Conservation (phyloP, 2,329 filamentous ascomycete species). For the Fragosphaeria purpurea region DNA sequence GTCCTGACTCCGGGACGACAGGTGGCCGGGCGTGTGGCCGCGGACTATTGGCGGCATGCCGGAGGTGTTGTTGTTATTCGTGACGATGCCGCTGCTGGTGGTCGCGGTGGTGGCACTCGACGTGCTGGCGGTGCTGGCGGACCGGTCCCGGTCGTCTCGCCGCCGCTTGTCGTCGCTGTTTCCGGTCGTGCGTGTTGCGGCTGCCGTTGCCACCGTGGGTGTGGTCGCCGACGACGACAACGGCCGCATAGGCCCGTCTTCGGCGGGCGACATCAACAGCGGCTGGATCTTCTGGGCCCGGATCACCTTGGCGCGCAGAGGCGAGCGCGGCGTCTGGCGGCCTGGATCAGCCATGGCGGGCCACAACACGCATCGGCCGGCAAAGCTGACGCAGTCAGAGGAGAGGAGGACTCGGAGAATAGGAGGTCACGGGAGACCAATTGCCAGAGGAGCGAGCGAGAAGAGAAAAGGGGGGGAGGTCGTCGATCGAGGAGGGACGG, state of each 20-base stretch:
- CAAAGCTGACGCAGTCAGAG: neutral
- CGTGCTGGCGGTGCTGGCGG: conserved; percentile 19
- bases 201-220: conserved; percentile 8
- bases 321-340: conserved; percentile 25
- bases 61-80: conserved; percentile 20
- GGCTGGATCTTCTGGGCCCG: conserved; percentile 43
- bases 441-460: neutral
- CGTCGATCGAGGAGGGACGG: neutral
- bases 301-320: conserved; percentile 34
- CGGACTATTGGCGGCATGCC: conserved; percentile 31
- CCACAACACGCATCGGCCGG: conserved; percentile 18
- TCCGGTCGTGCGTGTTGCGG: conserved; percentile 9
- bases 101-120: conserved; percentile 10
- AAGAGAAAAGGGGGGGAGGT: neutral
- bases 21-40: conserved; percentile 53
- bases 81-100: conserved; percentile 12
- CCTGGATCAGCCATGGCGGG: conserved; percentile 33
- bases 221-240: neutral
- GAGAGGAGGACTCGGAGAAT: conserved; percentile 1
- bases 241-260: conserved; percentile 5
- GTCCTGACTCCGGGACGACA: conserved; percentile 47
- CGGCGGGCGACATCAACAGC: conserved; percentile 22
- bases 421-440: neutral
- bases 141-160: conserved; percentile 8
- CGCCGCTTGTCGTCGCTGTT: conserved; percentile 17